Evolutionary conservation across 768 basidiomycete species (phyloP), one percentile per base, ranked within the genome.

Genomic region (Lyophyllum decastes): DNA sequence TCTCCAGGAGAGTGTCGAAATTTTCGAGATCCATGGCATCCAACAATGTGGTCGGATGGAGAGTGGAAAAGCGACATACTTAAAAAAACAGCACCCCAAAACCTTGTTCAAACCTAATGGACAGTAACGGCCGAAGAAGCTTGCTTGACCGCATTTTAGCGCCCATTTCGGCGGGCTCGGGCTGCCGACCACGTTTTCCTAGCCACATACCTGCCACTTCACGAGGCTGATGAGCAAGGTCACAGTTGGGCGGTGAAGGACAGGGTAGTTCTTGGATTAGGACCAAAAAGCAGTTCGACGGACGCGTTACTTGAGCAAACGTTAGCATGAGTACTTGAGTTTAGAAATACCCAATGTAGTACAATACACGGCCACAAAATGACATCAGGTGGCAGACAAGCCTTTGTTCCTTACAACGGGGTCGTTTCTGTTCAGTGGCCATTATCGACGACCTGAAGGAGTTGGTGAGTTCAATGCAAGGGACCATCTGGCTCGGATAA

Each of bases 1-100:
- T 19, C n/a, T 48, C 49, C 24, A 46, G 50, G 38, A 30, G 43
- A 22, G 25, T 50, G 58, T 64, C 54, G 52, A 66, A 67, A 34
- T 61, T 58, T 50, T 64, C 61, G 21, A 63, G 52, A 55, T 66
- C 63, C 63, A 66, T 64, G 26, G 26, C 21, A 22, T n/a, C 16
- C 6, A 33, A 55, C 9, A 10, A 30, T 19, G 10, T 33, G 30
- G 30, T 5, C 30, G 30, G 30, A 6, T 5, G 12, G 24, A n/a
- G 53, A 47, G 27, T 34, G 50, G 38, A 7, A 38, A 16, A 8
- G 16, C 4, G 14, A 3, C 16, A 14, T 38, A 14, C 8, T 16
- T 16, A 3, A 8, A 14, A 38, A 38, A 14, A n/a, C 14, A 38
- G 35, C 14, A 7, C 14, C 9, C 35, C 3, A 38, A 38, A 38